Evolutionary conservation across 306 rosid genomes (phyloP).

Genomic region (Albizia julibrissin): DNA sequence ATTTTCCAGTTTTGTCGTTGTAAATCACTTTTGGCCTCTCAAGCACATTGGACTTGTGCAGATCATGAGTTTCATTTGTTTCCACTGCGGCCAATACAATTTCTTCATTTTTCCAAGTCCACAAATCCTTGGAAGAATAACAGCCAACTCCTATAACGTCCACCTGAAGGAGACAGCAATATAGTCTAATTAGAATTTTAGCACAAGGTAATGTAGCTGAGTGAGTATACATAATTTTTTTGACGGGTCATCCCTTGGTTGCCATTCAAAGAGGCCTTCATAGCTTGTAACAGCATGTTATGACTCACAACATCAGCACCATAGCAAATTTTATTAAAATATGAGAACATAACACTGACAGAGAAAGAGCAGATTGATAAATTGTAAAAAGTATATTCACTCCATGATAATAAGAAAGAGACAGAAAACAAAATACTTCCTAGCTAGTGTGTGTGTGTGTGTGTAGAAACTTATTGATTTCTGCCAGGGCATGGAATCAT

Average conservation of each 20-base stretch:
- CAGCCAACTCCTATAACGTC: slow-evolving; percentile 96
- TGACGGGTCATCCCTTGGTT: not conserved
- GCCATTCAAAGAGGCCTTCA: slow-evolving; percentile 4
- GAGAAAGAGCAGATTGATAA: not conserved
- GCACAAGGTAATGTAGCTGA: slow-evolving; percentile 22
- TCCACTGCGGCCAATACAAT: slow-evolving; percentile 76
- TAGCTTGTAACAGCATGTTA: not conserved
- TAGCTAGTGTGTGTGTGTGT: too few species aligned
- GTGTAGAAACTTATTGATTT: too few species aligned
- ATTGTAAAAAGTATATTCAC: not conserved
- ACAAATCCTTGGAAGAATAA: slow-evolving; percentile 89
- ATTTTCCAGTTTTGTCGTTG: slow-evolving; percentile 75
- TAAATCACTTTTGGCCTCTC: slow-evolving; percentile 95
- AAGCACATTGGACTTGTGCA: slow-evolving; percentile 80
- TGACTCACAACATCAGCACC: slow-evolving; percentile 13
- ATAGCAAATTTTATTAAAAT: not conserved
- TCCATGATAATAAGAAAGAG: not conserved
- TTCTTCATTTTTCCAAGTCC: slow-evolving; percentile 95
- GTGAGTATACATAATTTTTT: not conserved
- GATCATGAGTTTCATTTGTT: slow-evolving; percentile 76
- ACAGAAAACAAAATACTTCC: not conserved
- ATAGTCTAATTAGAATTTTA: not conserved
- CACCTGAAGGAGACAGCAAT: slow-evolving; percentile 51
- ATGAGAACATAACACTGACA: not conserved
- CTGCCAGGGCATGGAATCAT: slow-evolving; percentile 4